Percentiles rank a stretch among this genome's conserved stretches.
These are phyloP conservation scores for Paxillus ammoniavirescens DNA, from an alignment of 768 basidiomycete genomes.

Conservation along the genomic window DNA sequence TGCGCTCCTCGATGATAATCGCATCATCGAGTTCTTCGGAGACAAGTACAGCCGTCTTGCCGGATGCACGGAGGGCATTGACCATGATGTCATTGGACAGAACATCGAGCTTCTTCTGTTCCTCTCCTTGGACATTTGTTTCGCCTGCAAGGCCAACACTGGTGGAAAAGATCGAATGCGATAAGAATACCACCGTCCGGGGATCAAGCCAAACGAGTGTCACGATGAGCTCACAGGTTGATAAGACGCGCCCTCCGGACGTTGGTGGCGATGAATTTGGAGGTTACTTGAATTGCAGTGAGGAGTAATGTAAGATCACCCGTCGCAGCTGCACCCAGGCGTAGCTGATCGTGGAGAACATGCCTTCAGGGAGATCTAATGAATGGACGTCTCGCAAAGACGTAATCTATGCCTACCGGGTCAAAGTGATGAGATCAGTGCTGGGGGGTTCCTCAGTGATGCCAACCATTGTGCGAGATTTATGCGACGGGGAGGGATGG, in stretches of 20 bases:
- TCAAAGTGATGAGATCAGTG: constrained; percentile 91
- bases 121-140: constrained; percentile 96
- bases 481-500: not conserved
- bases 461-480: constrained; percentile 25
- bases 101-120: constrained; percentile 99
- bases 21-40: constrained; percentile 95
- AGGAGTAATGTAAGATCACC: constrained; percentile 94
- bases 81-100: constrained; percentile 99
- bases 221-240: constrained; percentile 70
- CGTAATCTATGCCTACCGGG: constrained; percentile 54
- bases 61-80: constrained; percentile 93
- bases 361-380: constrained; percentile 49
- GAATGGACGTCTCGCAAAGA: not conserved
- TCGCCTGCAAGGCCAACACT: constrained; percentile 98
- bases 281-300: constrained; percentile 93
- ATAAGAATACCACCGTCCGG: not conserved
- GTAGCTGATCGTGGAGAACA: constrained; percentile 83
- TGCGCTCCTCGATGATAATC: constrained; percentile 78
- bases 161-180: not conserved
- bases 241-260: constrained; percentile 96
- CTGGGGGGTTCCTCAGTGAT: constrained; percentile 61
- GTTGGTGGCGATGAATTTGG: constrained; percentile 97
- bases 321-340: constrained; percentile 77
- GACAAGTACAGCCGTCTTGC: constrained; percentile 94
- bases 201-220: not conserved